A percentile compares a stretch with the other conserved stretches of the same genome.
These are phyloP conservation scores for Arthrinium puccinioides DNA, from an alignment of 2,329 filamentous ascomycete species.

Conservation along the genomic window DNA sequence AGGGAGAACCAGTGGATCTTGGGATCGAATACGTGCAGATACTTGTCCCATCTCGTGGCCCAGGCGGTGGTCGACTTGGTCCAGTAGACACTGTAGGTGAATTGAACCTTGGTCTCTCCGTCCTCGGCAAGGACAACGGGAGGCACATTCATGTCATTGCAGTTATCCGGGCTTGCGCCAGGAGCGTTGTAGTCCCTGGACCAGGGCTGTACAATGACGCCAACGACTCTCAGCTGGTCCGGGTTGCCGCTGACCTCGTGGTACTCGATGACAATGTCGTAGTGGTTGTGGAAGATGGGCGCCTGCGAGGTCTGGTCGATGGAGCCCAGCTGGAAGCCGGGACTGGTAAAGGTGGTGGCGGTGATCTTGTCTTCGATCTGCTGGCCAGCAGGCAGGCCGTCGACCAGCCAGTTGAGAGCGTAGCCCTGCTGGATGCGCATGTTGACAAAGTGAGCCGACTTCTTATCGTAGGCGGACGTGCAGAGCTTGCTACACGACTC, in stretches of 20 bases:
- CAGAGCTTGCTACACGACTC: conserved; percentile 84
- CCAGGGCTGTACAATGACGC: conserved; percentile 78
- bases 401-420: conserved; percentile 91
- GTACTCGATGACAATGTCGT: conserved; percentile 89
- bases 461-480: conserved; percentile 53
- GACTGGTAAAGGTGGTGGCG: conserved; percentile 76
- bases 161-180: conserved; percentile 45
- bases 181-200: conserved; percentile 56
- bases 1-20: conserved; percentile 99
- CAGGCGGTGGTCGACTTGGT: conserved; percentile 76
- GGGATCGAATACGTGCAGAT: conserved; percentile 92
- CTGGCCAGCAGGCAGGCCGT: conserved; percentile 87
- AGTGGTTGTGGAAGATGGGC: conserved; percentile 80
- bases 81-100: conserved; percentile 93
- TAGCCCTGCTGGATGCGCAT: conserved; percentile 76
- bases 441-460: conserved; percentile 73
- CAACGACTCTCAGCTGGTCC: conserved; percentile 78
- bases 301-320: conserved; percentile 38
- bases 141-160: conserved; percentile 47
- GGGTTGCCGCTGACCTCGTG: conserved; percentile 64
- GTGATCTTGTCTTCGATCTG: conserved; percentile 70
- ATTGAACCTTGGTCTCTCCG: conserved; percentile 58
- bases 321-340: conserved; percentile 76
- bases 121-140: conserved; percentile 54
- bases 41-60: conserved; percentile 98